Conservation (phyloP, 352 stramenopile genomes). For the Pythium grandisporangium region DNA sequence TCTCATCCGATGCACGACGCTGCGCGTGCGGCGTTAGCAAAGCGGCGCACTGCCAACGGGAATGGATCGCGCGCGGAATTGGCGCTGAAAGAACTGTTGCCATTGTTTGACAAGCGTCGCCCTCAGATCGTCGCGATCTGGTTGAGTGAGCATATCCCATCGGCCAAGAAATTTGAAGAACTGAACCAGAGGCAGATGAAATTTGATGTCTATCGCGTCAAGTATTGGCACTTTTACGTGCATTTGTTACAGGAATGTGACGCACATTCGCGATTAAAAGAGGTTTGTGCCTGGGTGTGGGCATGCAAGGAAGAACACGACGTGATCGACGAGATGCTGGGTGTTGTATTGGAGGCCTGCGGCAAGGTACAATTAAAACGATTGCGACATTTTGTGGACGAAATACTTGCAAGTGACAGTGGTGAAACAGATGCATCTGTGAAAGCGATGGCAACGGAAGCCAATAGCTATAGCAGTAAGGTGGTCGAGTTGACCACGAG, state of each 20-base stretch:
- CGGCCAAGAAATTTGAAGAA: constrained; percentile 69
- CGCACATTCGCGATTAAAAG: constrained; percentile 51
- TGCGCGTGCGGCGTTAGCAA: not conserved
- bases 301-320: constrained; percentile 80
- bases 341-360: constrained; percentile 28
- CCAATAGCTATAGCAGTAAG: not conserved
- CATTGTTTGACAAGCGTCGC: constrained; percentile 24
- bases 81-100: constrained; percentile 18
- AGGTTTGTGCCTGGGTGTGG: constrained; percentile 58
- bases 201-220: constrained; percentile 64
- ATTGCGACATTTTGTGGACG: constrained; percentile 6
- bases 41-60: not conserved
- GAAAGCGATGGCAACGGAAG: not conserved
- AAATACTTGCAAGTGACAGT: not conserved
- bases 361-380: constrained; percentile 21
- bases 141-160: constrained; percentile 63
- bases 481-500: constrained; percentile 2
- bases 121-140: constrained; percentile 40
- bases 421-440: not conserved
- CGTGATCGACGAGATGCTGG: constrained; percentile 70
- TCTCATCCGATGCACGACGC: not conserved
- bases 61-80: constrained; percentile 7
- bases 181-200: constrained; percentile 79
- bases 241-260: constrained; percentile 35
- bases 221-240: constrained; percentile 69